A percentile compares a stretch with the other conserved stretches of the same genome.
Conservation (phyloP, 2,329 filamentous ascomycete genomes). For the Botrytis aclada region DNA sequence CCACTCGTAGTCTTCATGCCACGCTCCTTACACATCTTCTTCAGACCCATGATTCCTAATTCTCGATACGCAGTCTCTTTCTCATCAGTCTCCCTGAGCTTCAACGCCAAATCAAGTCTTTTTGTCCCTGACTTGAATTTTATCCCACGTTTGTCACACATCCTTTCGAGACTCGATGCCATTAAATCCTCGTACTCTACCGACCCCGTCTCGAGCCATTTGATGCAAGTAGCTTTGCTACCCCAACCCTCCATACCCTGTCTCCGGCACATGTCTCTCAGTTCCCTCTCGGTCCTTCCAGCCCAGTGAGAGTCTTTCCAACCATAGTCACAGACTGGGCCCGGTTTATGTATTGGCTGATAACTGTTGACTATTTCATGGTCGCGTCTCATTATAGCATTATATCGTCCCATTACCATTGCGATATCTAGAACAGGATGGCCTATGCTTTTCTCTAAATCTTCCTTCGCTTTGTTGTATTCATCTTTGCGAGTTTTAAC, state of each 20-base stretch:
- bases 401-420: not conserved
- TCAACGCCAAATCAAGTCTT: not conserved
- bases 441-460: slow-evolving; percentile 24
- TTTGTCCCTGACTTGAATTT: not conserved
- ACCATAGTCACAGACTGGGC: slow-evolving; percentile 23
- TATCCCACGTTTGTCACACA: not conserved
- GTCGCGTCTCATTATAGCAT: not conserved
- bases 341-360: not conserved
- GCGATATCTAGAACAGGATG: slow-evolving; percentile 17
- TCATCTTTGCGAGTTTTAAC: not conserved
- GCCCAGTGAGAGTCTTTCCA: slow-evolving; percentile 30
- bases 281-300: slow-evolving; percentile 18
- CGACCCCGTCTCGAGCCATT: not conserved
- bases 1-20: not conserved
- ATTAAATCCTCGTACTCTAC: not conserved
- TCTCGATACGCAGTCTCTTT: not conserved
- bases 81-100: not conserved
- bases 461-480: not conserved
- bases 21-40: not conserved
- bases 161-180: not conserved
- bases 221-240: not conserved
- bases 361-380: slow-evolving; percentile 3
- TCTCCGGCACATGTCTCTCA: slow-evolving; percentile 21
- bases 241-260: slow-evolving; percentile 17
- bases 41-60: not conserved